Conservation (phyloP, 148 eudicot species). For the Bassia scoparia region DNA sequence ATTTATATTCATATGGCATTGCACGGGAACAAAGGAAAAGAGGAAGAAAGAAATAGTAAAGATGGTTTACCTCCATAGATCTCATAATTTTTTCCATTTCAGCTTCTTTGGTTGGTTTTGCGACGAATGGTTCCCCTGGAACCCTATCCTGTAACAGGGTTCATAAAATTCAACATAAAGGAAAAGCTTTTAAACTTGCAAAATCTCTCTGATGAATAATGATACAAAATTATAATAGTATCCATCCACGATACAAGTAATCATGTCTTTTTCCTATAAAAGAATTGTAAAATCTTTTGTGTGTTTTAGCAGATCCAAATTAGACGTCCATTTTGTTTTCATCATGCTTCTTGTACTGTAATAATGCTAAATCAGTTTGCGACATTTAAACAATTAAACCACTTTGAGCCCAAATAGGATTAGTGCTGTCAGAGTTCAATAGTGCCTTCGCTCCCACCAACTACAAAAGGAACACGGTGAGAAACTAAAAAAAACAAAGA, state of each 20-base stretch:
- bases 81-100: slow-evolving; percentile 88
- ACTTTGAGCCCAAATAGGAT: too few relatives aligned
- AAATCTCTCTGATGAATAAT: neutral
- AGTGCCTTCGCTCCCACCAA: too few relatives aligned
- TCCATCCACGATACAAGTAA: neutral
- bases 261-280: neutral
- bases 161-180: neutral
- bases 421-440: too few relatives aligned
- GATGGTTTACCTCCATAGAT: slow-evolving; percentile 70
- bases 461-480: too few relatives aligned
- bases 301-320: neutral
- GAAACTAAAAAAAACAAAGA: too few relatives aligned
- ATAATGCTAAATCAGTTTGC: too few relatives aligned
- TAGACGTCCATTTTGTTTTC: neutral
- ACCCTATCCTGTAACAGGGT: slow-evolving; percentile 54
- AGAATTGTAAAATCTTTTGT: too few relatives aligned
- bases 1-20: neutral
- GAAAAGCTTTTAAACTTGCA: neutral
- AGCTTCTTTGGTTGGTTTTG: slow-evolving; percentile 84
- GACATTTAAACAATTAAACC: too few relatives aligned
- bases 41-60: neutral
- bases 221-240: neutral
- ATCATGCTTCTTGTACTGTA: too few relatives aligned
- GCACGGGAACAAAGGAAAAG: neutral
- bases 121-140: slow-evolving; percentile 78